Base-by-base conservation (phyloP, 2,329 filamentous ascomycete genomes). In the Ascosphaera apis region DNA sequence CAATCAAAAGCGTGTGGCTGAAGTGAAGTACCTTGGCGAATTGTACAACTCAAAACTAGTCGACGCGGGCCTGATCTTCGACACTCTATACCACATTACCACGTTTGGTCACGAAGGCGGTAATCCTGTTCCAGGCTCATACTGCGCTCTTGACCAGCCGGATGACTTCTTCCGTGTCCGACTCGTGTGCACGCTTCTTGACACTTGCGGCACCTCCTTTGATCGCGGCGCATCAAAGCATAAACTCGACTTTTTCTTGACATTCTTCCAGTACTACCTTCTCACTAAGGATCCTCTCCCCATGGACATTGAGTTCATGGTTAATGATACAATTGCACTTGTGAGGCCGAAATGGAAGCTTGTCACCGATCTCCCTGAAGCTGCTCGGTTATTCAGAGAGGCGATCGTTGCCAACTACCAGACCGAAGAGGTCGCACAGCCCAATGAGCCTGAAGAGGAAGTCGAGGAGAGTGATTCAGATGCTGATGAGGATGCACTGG, bases 31-130 rank as follows among this genome's bases (percentile, higher is more conserved):
- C 51, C 65, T 98, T 3, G 84, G 81, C 15, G 88, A 98, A 55
- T 68, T 98, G 7, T 98, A 98, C 60, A 92, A 93, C 48, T 98
- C 95, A 53, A 79, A 88, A 39, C 81, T 98, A 70, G 69, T 98
- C 27, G 88, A 98, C 53, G 88, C 91, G 31, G 79, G 81, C 0
- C 78, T 95, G 16, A 77, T 98, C 36, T 98, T 98, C 47, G 88
- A 98, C 49, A 81, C 77, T 1, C 67, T 98, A 56, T 98, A 93
- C 62, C 83, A 82, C 49, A 78, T 98, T 45, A 67, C 93, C 52
- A 91, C 82, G 5, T 92, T 91, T 52, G 88, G 86, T 17, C 81
- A 95, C 53, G 75, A 69, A 47, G 64, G 74, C 19, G 86, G 86
- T 0, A 80, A 78, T 31, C 86, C 86, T 1, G 64, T 78, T 17